Evolutionary conservation across 371 early-diverging fungal genomes (phyloP).

Genomic region (Syncephalastrum contaminatum): DNA sequence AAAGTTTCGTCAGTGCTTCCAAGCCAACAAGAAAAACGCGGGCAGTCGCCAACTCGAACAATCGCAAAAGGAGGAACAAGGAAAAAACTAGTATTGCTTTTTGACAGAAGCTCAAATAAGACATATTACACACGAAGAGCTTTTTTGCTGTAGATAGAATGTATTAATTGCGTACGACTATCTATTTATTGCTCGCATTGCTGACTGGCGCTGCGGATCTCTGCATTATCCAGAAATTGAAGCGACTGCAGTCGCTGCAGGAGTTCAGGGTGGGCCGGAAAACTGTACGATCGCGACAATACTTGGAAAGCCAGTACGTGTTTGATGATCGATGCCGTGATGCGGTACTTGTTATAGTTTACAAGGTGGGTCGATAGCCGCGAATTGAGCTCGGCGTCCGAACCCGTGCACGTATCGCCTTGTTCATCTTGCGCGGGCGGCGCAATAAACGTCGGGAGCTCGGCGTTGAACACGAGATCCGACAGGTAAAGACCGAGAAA

Average conservation of each 20-base stretch:
- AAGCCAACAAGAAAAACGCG: conserved; percentile 50
- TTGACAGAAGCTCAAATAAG: background rate
- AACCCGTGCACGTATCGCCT: background rate
- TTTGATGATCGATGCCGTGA: conserved; percentile 61
- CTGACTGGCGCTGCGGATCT: conserved; percentile 41
- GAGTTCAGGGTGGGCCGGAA: conserved; percentile 27
- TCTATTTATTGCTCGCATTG: conserved; percentile 29
- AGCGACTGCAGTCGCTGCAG: conserved; percentile 26
- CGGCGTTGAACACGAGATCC: conserved; percentile 65
- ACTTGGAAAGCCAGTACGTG: conserved; percentile 63
- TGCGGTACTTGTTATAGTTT: conserved; percentile 67
- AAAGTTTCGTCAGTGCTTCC: conserved; percentile 71
- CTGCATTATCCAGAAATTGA: conserved; percentile 35
- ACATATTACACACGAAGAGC: background rate
- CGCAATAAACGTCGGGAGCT: conserved; percentile 57
- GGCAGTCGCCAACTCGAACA: conserved; percentile 42
- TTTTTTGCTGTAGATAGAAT: background rate
- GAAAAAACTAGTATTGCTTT: too few relatives aligned
- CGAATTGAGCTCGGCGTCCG: conserved; percentile 25
- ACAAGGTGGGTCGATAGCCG: conserved; percentile 42
- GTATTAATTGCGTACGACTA: background rate
- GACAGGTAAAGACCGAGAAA: conserved; percentile 65
- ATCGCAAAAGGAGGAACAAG: conserved; percentile 6
- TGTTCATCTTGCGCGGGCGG: conserved; percentile 14
- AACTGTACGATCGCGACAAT: conserved; percentile 52